Base-by-base conservation (phyloP, 176 grass and related monocot species). In the Phragmites australis region DNA sequence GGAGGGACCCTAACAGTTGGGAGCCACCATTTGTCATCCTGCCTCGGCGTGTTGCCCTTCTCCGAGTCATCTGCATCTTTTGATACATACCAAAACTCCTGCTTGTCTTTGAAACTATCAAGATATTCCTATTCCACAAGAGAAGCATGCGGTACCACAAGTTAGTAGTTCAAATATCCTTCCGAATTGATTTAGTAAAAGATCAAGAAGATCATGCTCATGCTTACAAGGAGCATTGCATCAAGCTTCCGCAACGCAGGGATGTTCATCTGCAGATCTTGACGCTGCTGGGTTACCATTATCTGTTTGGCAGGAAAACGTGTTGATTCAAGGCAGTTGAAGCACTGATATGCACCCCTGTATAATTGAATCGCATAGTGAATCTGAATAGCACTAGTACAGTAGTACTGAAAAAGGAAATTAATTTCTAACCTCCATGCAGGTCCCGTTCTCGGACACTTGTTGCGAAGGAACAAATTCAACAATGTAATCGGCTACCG, bases 11-110 rank as follows among this genome's bases (percentile, higher is more conserved):
- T 90, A 13, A 92, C 87, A 18, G 57, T 81, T 30, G 93, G 93
- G 40, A 96, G 85, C 93, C 93, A 96, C 93, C 93, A 96, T 39
- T 92, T 96, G 71, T 96, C 87, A 49, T 86, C 87, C 51, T 92
- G 82, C 87, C 70, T 88, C 0, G 63, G 63, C 23, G 68, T 10
- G 65, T 34, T 80, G 2, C 78, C 45, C 70, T 88, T 90, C 51
- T 90, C 85, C 0, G 84, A 87, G 47, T 88, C 74, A 53, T 86
- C 58, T 18, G 65, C 62, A 64, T 90, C 82, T 82, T 87, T 97
- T 8, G 65, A 79, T 23, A 82, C 86, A 18, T 97, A 97, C 93
- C 90, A 89, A 44, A 93, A 97, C 76, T 97, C 90, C 49, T 83
- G 87, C 14, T 82, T 68, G 21, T 79, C 88, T 56, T 84, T 45